Evolutionary conservation across 768 basidiomycete species (phyloP), one percentile per base, ranked within the genome.

Genomic region (Lactarius indigo): DNA sequence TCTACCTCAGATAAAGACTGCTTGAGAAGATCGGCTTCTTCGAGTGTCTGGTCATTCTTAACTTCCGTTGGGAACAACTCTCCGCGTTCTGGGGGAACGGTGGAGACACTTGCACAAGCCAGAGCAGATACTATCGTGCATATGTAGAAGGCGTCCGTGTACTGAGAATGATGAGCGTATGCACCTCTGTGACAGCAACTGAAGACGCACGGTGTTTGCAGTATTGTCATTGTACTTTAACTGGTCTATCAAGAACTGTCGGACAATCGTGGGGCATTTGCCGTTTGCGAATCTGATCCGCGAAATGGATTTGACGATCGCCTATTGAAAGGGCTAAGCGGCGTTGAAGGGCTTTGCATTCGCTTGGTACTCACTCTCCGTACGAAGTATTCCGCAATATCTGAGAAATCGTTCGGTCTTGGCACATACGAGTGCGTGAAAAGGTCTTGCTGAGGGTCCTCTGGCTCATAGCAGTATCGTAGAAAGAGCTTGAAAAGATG

Each of bases 161-260:
- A 96, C 94, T 96, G 70, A 23, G 54, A 63, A 57, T 41, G 54
- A 50, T 37, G 68, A 69, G 63, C 44, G 65, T 13, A 59, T 47
- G 8, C 17, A 57, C 47, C 64, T 18, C 39, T 73, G 50, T 47
- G 7, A 63, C 18, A 62, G 35, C 37, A 56, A 5, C 72, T 37
- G 26, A 58, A 41, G 28, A 77, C 92, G 73, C 70, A 96, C 95
- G 50, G 85, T 82, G 74, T 96, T 97, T 23, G 87, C 84, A 3
- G 94, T 93, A 75, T 98, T 98, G 76, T 98, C 96, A 74, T 98
- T 98, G 75, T 93, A 94, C 13, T 89, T 86, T n/a, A 98, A 81
- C 69, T 96, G 90, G 74, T 97, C 95, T 68, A 96, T 88, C 35
- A 98, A 80, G 73, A 97, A 92, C 67, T 88, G 88, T 56, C 93